Base-by-base conservation (phyloP, 768 basidiomycete genomes). In the Pleurotus eryngii region DNA sequence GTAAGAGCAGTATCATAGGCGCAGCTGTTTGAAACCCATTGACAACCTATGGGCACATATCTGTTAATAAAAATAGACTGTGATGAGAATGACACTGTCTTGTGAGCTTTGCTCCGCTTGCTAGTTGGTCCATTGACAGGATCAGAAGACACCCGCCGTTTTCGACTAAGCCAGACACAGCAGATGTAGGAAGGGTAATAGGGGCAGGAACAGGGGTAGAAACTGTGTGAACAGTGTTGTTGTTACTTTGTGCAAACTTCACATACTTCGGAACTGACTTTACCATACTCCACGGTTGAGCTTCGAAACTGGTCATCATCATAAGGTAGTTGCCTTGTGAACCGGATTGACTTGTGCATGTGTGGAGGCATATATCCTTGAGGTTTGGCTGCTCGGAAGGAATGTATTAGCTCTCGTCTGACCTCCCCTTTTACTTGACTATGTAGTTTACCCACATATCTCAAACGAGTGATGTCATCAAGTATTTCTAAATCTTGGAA, bases 11-110 rank as follows among this genome's bases (percentile, higher is more conserved):
- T 15, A 54, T 72, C 71, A 63, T 72, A 72, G 11, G 67, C 65
- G 62, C 70, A 73, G 39, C 70, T 72, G 39, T 68, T 66, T 17
- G 61, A 22, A 26, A 47, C 49, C 68, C 69, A 70, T 37, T 17
- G 38, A 39, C 59, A 54, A 15, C 63, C 64, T 11, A 27, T 45
- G 7, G 54, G 39, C 24, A 42, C 27, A 49, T 49, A 20, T 12
- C 27, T 20, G 18, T 48, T 27, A 7, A 27, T 27, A 27, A 7
- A 27, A 27, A 27, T 27, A 27, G 27, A 27, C 4, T 27, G 27
- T 27, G 27, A 27, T 27, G 27, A 27, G 27, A 27, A 5, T 27
- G 27, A 27, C 27, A 27, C 27, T 27, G 27, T 30, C 7, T 30
- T 30, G 30, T 30, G 30, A 30, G 30, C 4, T 30, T 30, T 30